Base-by-base conservation (phyloP, 2,329 filamentous ascomycete species). In the Conoideocrella luteorostrata region DNA sequence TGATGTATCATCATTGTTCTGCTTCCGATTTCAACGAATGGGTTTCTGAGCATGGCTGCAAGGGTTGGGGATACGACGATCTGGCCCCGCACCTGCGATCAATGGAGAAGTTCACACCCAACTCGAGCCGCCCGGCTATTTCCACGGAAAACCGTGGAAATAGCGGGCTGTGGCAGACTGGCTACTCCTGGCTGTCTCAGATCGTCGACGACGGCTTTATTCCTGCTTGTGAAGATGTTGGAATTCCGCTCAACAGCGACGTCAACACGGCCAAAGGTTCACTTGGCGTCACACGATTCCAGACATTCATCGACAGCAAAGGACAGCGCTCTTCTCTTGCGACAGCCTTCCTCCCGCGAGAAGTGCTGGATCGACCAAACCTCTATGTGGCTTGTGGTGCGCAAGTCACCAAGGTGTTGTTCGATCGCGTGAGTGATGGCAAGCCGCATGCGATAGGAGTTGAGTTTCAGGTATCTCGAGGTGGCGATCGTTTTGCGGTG, bases 1-100 rank as follows among this genome's bases (percentile, higher is more conserved):
- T 56, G 50, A 53, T 52, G 37, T 52, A 50, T 29, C 51, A 53
- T 39, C 50, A 52, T 40, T 50, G 50, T 35, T 47, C 48, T 24
- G 40, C 47, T 12, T 53, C 50, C 4, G 51, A 53, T 39, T 52
- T 52, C 39, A 45, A 53, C 39, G 50, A 53, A 29, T 52, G 51
- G 51, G 43, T 34, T 18, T 42, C 40, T 2, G 30, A 43, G 9
- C 37, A 44, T 13, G 51, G 51, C 18, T 53, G 51, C 48, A 24
- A 36, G 24, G 50, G 48, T 26, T 53, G 51, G 48, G 35, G 44
- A 18, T 52, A 53, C 40, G 28, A 42, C 11, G 51, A 53, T 26
- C 44, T 53, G 23, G 51, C 50, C 3, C 50, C 51, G 17, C 47
- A 53, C 26, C 37, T 52, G 13, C 43, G 46, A 21, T 44, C 45